Conservation (phyloP, 164 flowering plant genomes). For the Chimonanthus praecox region DNA sequence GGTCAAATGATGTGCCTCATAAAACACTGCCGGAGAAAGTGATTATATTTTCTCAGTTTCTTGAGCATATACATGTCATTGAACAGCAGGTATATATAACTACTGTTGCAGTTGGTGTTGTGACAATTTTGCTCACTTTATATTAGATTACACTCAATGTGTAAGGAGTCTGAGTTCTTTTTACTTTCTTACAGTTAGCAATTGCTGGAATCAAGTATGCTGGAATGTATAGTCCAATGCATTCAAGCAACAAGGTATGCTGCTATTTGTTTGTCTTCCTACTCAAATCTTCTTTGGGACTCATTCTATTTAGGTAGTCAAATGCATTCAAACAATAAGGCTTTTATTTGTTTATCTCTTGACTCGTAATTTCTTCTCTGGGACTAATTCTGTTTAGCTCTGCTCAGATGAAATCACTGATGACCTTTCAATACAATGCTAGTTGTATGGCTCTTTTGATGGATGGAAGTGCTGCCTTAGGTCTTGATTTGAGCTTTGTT, state of each 20-base stretch:
- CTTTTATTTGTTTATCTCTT: conserved; percentile 1
- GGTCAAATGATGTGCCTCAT: conserved; percentile 13
- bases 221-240: conserved; percentile 97
- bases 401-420: conserved; percentile 72
- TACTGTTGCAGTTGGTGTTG: conserved; percentile 1
- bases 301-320: neutral
- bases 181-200: conserved; percentile 40
- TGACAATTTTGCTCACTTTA: neutral
- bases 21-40: conserved; percentile 54
- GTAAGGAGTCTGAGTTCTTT: neutral
- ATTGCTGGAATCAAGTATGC: conserved; percentile 69
- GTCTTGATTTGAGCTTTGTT: conserved; percentile 98
- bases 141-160: neutral
- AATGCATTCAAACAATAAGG: neutral
- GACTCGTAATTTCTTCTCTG: neutral
- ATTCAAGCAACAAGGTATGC: conserved; percentile 68
- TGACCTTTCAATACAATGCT: conserved; percentile 65
- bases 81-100: conserved; percentile 73
- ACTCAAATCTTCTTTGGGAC: neutral
- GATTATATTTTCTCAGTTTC: conserved; percentile 92
- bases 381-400: conserved; percentile 12
- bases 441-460: conserved; percentile 80
- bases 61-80: conserved; percentile 94
- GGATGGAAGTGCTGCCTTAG: conserved; percentile 98
- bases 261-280: neutral